Conservation (phyloP, 768 basidiomycete genomes). For the Leccinum truebloodii region DNA sequence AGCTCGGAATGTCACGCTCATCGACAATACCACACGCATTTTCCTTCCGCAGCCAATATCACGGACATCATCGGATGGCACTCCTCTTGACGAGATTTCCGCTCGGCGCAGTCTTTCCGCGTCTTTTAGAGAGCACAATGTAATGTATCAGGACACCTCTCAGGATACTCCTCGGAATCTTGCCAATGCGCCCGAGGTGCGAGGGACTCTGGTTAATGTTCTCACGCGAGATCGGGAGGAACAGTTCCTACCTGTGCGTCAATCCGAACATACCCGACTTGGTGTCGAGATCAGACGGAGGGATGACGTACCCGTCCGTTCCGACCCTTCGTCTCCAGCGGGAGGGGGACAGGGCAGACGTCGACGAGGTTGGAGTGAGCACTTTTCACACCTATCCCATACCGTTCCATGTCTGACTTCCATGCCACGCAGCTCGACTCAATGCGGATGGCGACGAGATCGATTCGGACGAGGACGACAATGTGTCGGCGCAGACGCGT, state of each 20-base stretch:
- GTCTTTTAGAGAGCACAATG: slow-evolving; percentile 23
- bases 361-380: slow-evolving; percentile 37
- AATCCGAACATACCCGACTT: slow-evolving; percentile 7
- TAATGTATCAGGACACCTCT: slow-evolving; percentile 16
- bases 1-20: slow-evolving; percentile 17
- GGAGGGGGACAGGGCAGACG: slow-evolving; percentile 27
- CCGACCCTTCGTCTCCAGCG: slow-evolving; percentile 12
- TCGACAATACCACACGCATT: slow-evolving; percentile 22
- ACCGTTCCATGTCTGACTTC: slow-evolving; percentile 9
- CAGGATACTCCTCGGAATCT: slow-evolving; percentile 24
- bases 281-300: slow-evolving; percentile 12
- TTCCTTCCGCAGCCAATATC: slow-evolving; percentile 24
- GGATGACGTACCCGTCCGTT: slow-evolving; percentile 9
- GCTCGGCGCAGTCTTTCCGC: slow-evolving; percentile 24
- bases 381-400: background rate
- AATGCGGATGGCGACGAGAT: slow-evolving; percentile 64
- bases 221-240: slow-evolving; percentile 29
- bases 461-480: slow-evolving; percentile 58
- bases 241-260: slow-evolving; percentile 7
- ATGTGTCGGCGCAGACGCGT: slow-evolving; percentile 49
- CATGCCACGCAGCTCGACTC: slow-evolving; percentile 32
- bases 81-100: slow-evolving; percentile 20
- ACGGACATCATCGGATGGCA: slow-evolving; percentile 26
- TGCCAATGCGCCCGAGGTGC: slow-evolving; percentile 25
- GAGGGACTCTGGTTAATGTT: slow-evolving; percentile 24